Evolutionary conservation across 352 stramenopile genomes (phyloP), one percentile per base, ranked within the genome.

Genomic region (Globisporangium middletonii): DNA sequence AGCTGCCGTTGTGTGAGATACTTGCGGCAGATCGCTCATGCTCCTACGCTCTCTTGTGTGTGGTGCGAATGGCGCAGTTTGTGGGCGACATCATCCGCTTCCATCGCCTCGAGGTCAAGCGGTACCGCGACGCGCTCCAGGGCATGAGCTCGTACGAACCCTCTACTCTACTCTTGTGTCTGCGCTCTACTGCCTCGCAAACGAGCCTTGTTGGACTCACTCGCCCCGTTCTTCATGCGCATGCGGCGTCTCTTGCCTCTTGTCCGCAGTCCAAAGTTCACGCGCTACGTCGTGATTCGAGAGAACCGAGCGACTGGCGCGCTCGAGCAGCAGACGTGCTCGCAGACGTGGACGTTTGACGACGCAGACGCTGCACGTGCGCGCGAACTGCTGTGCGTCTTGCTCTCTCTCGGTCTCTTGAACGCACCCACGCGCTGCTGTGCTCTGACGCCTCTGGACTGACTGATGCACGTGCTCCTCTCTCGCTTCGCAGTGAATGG

Each of bases 61-160:
- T 47, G 18, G 6, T 61, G 51, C 57, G 19, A 4, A 38, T 28
- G 23, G 18, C 15, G 16, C 41, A 92, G 82, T 77, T 73, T 42
- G 75, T 88, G 26, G 83, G 83, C 42, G 83, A 92, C 50, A 69
- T 92, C 43, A 79, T 92, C 57, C 83, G 83, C 6, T 88, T 92
- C 62, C 83, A 92, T 67, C 81, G 83, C 47, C 62, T 89, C 1
- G 64, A 71, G n/a, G 79, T 92, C 43, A 85, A 90, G 44, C 66
- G 72, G 9, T 89, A 81, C 47, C 64, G 78, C 35, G 69, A 80
- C 37, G 73, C 59, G 30, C 65, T 82, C 5, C 82, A 92, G 64
- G 82, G 79, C 5, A 48, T 89, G 16, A 67, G 67, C 51, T 59
- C 57, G 81, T 91, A 68, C 50, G 78, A 38, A 38, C 33, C 33